Evolutionary conservation across 495 filamentous ascomycete species (phyloP).

Genomic region (Aspergillus ostianus): DNA sequence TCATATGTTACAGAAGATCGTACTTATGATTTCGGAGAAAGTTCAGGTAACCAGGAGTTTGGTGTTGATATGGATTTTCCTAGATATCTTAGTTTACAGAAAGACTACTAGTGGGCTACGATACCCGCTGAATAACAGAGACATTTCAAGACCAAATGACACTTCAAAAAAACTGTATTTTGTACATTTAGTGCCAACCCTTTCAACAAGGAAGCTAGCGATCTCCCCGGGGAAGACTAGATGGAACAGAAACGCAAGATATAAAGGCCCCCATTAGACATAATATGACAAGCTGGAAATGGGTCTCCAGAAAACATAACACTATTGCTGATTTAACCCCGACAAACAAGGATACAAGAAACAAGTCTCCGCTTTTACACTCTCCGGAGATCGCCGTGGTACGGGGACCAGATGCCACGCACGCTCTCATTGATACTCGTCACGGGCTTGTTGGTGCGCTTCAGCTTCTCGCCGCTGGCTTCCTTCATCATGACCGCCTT

Average conservation of each 20-base stretch:
- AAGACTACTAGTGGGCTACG: neutral
- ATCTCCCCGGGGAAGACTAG: constrained; percentile 6
- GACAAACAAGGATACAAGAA: neutral
- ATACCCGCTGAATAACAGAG: neutral
- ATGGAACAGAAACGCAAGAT: constrained; percentile 14
- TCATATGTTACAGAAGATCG: neutral
- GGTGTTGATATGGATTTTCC: neutral
- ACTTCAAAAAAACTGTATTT: constrained; percentile 12
- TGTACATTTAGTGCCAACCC: constrained; percentile 25
- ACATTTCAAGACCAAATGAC: neutral
- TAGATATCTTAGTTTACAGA: neutral
- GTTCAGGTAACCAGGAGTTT: neutral
- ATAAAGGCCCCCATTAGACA: constrained; percentile 35
- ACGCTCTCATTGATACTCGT: constrained; percentile 87
- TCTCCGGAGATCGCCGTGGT: constrained; percentile 64
- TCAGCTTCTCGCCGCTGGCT: constrained; percentile 83
- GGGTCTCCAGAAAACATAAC: constrained; percentile 17
- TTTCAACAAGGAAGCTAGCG: constrained; percentile 10
- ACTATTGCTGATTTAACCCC: constrained; percentile 19
- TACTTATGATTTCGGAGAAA: neutral
- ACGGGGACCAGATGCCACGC: constrained; percentile 91
- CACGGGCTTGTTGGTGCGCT: constrained; percentile 76
- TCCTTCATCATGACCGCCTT: constrained; percentile 80
- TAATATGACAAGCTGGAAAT: constrained; percentile 20
- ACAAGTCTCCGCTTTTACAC: constrained; percentile 26